These are phyloP conservation scores for Camellia lanceoleosa DNA, from an alignment of 148 eudicot species.

Conservation along the genomic window DNA sequence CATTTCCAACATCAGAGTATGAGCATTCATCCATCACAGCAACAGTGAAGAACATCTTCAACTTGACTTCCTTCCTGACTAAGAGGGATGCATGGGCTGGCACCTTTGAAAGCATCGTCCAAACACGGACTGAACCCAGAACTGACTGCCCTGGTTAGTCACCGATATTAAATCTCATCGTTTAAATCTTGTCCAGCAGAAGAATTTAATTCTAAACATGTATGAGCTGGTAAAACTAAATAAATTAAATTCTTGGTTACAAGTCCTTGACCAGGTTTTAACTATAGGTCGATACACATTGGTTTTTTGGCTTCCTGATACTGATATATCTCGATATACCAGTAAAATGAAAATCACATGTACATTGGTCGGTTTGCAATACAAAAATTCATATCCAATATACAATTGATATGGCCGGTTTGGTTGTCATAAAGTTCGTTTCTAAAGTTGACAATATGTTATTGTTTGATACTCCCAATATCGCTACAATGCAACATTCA, in stretches of 20 bases:
- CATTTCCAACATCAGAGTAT: slow-evolving; percentile 66
- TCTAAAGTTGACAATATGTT: too few relatives aligned
- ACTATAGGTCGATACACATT: too few relatives aligned
- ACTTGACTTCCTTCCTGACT: slow-evolving; percentile 56
- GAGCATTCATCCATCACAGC: slow-evolving; percentile 82
- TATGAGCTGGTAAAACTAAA: background rate
- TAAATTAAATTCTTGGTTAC: background rate
- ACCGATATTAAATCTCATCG: background rate
- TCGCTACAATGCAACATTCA: too few relatives aligned
- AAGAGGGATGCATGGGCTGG: slow-evolving; percentile 90
- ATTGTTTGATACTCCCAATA: too few relatives aligned
- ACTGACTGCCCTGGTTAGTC: slow-evolving; percentile 71
- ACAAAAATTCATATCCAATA: too few relatives aligned
- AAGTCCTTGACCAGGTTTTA: too few relatives aligned
- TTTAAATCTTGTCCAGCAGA: background rate
- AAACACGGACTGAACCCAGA: slow-evolving; percentile 49
- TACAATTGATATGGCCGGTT: too few relatives aligned
- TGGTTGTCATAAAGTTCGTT: too few relatives aligned
- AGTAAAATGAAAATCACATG: too few relatives aligned
- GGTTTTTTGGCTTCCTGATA: too few relatives aligned
- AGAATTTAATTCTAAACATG: background rate
- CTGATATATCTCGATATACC: too few relatives aligned
- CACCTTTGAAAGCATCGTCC: slow-evolving; percentile 59
- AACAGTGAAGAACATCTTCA: slow-evolving; percentile 72
- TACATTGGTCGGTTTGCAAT: too few relatives aligned